These are phyloP conservation scores for Amniculicola lignicola DNA, from an alignment of 495 filamentous ascomycete species.

Conservation along the genomic window DNA sequence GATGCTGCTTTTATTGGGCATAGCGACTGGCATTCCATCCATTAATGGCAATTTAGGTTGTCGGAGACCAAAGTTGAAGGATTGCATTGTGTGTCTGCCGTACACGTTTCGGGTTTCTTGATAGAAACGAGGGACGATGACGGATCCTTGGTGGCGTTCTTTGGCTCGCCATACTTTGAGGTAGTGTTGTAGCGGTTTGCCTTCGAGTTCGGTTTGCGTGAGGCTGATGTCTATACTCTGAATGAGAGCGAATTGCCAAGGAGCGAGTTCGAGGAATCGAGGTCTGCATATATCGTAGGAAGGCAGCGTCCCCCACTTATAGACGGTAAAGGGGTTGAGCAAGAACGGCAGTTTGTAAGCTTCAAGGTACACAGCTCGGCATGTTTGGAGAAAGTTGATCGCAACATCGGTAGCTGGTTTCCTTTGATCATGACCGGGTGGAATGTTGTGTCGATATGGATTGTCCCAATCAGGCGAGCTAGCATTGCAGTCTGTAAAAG, in stretches of 20 bases:
- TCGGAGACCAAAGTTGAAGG: constrained; percentile 1
- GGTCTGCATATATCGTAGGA: constrained; percentile 4
- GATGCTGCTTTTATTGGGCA: too few species aligned
- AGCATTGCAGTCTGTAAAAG: not conserved
- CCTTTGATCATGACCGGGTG: not conserved
- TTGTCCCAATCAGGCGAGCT: not conserved
- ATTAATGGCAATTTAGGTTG: not conserved
- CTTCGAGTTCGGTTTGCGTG: constrained; percentile 21
- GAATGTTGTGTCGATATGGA: not conserved
- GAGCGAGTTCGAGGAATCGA: not conserved
- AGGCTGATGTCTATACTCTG: constrained; percentile 25
- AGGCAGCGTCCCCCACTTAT: not conserved
- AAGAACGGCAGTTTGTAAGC: constrained; percentile 22
- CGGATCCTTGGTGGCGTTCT: constrained; percentile 7
- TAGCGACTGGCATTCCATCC: constrained; percentile 1
- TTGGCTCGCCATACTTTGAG: not conserved
- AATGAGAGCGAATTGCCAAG: constrained; percentile 29
- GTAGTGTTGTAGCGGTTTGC: not conserved
- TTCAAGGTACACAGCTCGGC: constrained; percentile 22
- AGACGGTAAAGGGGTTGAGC: constrained; percentile 23
- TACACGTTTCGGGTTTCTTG: not conserved
- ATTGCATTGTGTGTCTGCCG: not conserved
- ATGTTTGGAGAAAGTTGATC: constrained; percentile 20
- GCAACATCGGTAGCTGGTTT: constrained; percentile 11
- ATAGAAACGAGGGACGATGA: constrained; percentile 8